These are phyloP conservation scores for Ceratocystis harringtonii DNA, from an alignment of 2,329 filamentous ascomycete species.

Conservation along the genomic window DNA sequence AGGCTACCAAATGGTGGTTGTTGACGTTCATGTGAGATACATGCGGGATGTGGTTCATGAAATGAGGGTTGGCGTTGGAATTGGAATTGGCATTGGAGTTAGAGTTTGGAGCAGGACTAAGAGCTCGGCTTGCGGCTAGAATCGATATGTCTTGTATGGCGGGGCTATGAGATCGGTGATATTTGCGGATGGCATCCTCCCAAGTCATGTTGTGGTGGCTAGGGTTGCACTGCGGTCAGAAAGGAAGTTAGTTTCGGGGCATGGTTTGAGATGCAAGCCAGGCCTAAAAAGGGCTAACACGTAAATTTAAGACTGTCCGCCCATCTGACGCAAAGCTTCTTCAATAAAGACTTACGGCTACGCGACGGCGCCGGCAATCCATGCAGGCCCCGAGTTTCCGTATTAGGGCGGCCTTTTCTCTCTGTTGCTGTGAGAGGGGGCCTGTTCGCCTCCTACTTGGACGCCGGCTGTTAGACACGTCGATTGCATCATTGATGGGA, in stretches of 20 bases:
- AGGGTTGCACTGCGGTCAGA: conserved; percentile 36
- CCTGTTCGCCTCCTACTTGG: conserved; percentile 44
- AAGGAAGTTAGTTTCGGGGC: neutral
- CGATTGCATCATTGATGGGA: conserved; percentile 39
- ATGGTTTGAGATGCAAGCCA: neutral
- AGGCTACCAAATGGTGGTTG: neutral
- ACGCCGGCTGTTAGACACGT: conserved; percentile 38
- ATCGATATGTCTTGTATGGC: conserved; percentile 35
- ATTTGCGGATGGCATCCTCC: conserved; percentile 43
- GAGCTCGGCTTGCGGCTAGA: conserved; percentile 28
- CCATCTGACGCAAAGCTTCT: neutral
- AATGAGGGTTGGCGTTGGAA: neutral
- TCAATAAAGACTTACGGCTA: conserved; percentile 36
- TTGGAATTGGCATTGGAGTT: conserved; percentile 18
- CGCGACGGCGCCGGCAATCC: conserved; percentile 41
- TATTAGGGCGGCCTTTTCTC: conserved; percentile 44
- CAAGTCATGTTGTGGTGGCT: conserved; percentile 46
- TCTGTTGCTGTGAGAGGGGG: conserved; percentile 41
- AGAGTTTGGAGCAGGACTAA: conserved; percentile 31
- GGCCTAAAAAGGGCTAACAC: too few relatives aligned
- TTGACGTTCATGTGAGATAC: neutral
- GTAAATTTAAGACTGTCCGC: neutral
- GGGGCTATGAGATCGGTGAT: conserved; percentile 37
- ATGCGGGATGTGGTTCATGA: neutral
- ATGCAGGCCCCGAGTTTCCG: conserved; percentile 43